These are phyloP conservation scores for Laguncularia racemosa DNA, from an alignment of 345 rosid species.

Conservation along the genomic window DNA sequence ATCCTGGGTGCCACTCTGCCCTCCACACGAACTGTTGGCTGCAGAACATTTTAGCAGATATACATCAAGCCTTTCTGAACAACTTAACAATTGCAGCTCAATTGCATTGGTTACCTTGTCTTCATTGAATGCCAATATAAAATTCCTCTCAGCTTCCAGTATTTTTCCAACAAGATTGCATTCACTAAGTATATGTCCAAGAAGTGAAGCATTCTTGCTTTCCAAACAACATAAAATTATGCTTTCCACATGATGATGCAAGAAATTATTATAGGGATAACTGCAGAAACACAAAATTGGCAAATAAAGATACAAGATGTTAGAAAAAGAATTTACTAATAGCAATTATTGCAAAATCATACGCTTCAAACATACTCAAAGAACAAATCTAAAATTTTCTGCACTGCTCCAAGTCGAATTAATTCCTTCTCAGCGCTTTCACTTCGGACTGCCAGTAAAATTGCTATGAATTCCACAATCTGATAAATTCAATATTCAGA, in stretches of 20 bases:
- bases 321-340: neutral
- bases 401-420: constrained; percentile 62
- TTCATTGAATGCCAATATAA: constrained; percentile 33
- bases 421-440: constrained; percentile 86
- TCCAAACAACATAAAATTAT: constrained; percentile 74
- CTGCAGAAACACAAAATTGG: constrained; percentile 36
- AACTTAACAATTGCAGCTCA: no score
- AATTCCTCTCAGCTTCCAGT: constrained; percentile 59
- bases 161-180: constrained; percentile 72
- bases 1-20: constrained; percentile 59
- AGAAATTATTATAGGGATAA: constrained; percentile 86
- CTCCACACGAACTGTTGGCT: constrained; percentile 74
- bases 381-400: constrained; percentile 63
- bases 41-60: constrained; percentile 10
- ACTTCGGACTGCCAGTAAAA: constrained; percentile 67
- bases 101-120: constrained; percentile 41
- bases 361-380: constrained; percentile 60
- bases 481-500: constrained; percentile 22
- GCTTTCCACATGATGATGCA: constrained; percentile 88
- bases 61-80: no score
- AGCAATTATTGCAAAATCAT: constrained; percentile 3
- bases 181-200: constrained; percentile 60
- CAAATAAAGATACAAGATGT: constrained; percentile 10
- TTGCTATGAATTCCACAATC: constrained; percentile 91
- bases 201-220: constrained; percentile 56